These are phyloP conservation scores for Ophiocytium majus DNA, from an alignment of 352 stramenopile species.

Conservation along the genomic window DNA sequence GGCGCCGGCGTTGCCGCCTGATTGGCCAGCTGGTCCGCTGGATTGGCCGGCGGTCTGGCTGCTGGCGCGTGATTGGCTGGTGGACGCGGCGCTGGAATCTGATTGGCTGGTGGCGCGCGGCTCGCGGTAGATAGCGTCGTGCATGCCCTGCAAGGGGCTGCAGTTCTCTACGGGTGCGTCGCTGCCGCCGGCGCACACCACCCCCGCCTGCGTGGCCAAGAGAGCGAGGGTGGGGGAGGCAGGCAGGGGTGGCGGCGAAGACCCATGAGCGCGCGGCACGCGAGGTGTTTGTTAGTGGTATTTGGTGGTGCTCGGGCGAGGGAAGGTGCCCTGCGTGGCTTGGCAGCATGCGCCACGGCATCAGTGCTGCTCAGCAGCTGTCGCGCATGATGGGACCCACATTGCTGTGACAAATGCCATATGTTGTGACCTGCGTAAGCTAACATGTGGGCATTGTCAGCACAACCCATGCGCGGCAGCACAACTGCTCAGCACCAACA, in stretches of 20 bases:
- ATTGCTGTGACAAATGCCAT: too few species aligned
- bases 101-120: not conserved
- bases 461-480: too few species aligned
- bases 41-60: not conserved
- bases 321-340: too few species aligned
- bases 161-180: constrained; percentile 77
- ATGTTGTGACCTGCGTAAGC: too few species aligned
- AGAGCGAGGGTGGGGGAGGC: constrained; percentile 33
- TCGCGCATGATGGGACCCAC: too few species aligned
- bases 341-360: too few species aligned
- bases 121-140: constrained; percentile 68
- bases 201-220: constrained; percentile 60
- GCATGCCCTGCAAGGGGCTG: constrained; percentile 80
- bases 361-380: too few species aligned
- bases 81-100: not conserved
- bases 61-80: constrained; percentile 58
- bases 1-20: constrained; percentile 41
- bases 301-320: too few species aligned
- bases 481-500: too few species aligned
- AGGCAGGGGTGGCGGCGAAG: not conserved
- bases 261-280: too few species aligned
- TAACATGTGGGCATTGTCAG: too few species aligned
- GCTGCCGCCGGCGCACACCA: constrained; percentile 74
- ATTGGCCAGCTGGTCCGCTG: not conserved
- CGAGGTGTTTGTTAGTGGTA: too few species aligned